phyloP scores from a whole-genome alignment of 2,329 filamentous ascomycete genomes.

The Lithohypha guttulata region DNA sequence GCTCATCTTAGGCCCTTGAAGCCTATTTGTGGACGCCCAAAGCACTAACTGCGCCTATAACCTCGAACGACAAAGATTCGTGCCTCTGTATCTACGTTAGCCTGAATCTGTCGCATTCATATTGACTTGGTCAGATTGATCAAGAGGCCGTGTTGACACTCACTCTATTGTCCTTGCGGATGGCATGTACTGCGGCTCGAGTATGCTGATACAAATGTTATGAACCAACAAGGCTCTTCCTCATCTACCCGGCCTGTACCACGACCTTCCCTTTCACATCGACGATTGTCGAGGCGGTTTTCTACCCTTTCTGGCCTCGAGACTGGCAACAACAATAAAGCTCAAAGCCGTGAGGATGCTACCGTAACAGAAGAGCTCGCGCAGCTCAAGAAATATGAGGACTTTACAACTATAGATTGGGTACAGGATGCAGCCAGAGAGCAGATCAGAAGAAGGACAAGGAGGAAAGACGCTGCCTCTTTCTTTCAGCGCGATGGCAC shows the following conservation, averaged over 20 bases:
- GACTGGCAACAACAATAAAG: constrained; percentile 46
- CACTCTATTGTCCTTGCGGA: not conserved
- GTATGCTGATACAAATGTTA: constrained; percentile 26
- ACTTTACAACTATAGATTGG: constrained; percentile 96
- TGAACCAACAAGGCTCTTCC: constrained; percentile 44
- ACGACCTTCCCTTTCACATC: constrained; percentile 43
- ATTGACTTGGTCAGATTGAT: too few species aligned
- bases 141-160: too few species aligned
- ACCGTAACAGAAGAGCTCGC: constrained; percentile 89
- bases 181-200: not conserved
- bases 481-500: constrained; percentile 59
- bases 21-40: too few species aligned
- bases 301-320: constrained; percentile 55
- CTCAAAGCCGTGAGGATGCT: constrained; percentile 47
- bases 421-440: constrained; percentile 93
- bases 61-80: too few species aligned
- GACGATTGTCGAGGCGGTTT: constrained; percentile 50
- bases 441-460: constrained; percentile 66
- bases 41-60: too few species aligned
- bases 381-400: constrained; percentile 96
- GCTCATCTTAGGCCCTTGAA: too few species aligned
- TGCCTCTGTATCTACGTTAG: not conserved
- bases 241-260: constrained; percentile 33
- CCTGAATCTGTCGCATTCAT: too few species aligned
- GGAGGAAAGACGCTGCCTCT: constrained; percentile 60